Percentiles rank a stretch among this genome's conserved stretches.
These are phyloP conservation scores for Hordeum pubiflorum DNA, from an alignment of 202 grass and related monocot genomes.

Conservation along the genomic window DNA sequence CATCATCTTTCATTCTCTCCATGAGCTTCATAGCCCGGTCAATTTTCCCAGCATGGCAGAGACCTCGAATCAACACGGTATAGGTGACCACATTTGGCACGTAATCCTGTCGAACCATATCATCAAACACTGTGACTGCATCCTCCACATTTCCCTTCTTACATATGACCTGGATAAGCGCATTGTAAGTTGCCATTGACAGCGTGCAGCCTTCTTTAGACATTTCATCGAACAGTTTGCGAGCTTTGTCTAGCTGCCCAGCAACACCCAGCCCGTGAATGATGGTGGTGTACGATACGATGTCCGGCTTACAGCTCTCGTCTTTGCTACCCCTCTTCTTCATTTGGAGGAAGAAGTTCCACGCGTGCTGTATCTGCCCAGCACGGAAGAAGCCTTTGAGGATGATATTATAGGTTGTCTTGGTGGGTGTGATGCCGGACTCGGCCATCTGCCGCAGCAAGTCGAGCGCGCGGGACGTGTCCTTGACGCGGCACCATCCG, in stretches of 20 bases:
- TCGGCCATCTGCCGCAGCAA: conserved; percentile 72
- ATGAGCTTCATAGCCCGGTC: conserved; percentile 57
- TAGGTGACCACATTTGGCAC: conserved; percentile 65
- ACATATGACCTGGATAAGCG: conserved; percentile 77
- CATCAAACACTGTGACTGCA: conserved; percentile 57
- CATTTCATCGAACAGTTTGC: conserved; percentile 83
- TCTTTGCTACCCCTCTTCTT: conserved; percentile 62
- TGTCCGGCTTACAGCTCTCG: conserved; percentile 48
- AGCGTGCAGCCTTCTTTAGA: conserved; percentile 48
- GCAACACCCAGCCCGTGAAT: conserved; percentile 60
- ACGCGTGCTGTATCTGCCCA: conserved; percentile 51
- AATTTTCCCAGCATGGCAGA: conserved; percentile 65
- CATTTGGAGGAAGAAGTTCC: conserved; percentile 86
- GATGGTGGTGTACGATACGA: conserved; percentile 83
- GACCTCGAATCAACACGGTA: conserved; percentile 65
- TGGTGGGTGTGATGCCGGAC: conserved; percentile 62
- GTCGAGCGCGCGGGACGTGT: conserved; percentile 71
- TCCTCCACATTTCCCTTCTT: conserved; percentile 69
- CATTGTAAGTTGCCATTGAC: conserved; percentile 64
- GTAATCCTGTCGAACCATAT: conserved; percentile 45
- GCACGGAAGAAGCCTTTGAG: conserved; percentile 85
- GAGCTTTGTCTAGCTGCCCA: conserved; percentile 53
- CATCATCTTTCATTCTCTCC: conserved; percentile 56
- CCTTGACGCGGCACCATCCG: conserved; percentile 79
- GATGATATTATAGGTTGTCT: conserved; percentile 79